These are phyloP conservation scores for Spergularia azorica DNA, from an alignment of 179 eudicot genomes.

Conservation along the genomic window DNA sequence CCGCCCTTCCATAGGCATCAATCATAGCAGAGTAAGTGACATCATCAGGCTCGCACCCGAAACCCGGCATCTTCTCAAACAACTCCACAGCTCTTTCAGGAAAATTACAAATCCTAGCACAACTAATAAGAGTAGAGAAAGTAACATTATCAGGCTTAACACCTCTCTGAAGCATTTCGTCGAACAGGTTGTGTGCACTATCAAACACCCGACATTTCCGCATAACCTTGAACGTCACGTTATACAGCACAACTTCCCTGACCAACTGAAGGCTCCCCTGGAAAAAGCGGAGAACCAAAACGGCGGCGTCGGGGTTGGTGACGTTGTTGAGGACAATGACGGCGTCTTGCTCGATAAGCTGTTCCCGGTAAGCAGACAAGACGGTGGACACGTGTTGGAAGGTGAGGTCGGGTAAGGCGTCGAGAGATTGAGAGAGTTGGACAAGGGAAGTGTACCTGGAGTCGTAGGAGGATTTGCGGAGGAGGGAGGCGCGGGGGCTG, in stretches of 20 bases:
- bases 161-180: slow-evolving; percentile 65
- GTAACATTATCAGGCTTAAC: slow-evolving; percentile 78
- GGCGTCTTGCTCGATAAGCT: slow-evolving; percentile 65
- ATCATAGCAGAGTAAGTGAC: slow-evolving; percentile 83
- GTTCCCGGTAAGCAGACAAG: slow-evolving; percentile 38
- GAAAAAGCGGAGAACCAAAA: slow-evolving; percentile 45
- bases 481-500: slow-evolving; percentile 60
- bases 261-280: slow-evolving; percentile 30
- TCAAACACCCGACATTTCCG: slow-evolving; percentile 62
- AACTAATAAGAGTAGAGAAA: slow-evolving; percentile 81
- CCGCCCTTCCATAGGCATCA: slow-evolving; percentile 78
- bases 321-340: slow-evolving; percentile 65
- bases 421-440: slow-evolving; percentile 45
- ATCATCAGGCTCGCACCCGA: slow-evolving; percentile 70
- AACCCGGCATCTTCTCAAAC: slow-evolving; percentile 79
- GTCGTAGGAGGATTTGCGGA: slow-evolving; percentile 49
- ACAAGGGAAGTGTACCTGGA: slow-evolving; percentile 59
- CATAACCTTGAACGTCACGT: slow-evolving; percentile 78
- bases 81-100: slow-evolving; percentile 70
- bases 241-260: slow-evolving; percentile 64
- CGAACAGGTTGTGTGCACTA: slow-evolving; percentile 68
- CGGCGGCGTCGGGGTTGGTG: slow-evolving; percentile 54
- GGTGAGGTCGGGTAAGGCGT: slow-evolving; percentile 42
- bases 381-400: slow-evolving; percentile 39
- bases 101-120: slow-evolving; percentile 62